A percentile compares a stretch with the other conserved stretches of the same genome.
phyloP scores from a whole-genome alignment of 768 basidiomycete species.

The Mycena belliarum region DNA sequence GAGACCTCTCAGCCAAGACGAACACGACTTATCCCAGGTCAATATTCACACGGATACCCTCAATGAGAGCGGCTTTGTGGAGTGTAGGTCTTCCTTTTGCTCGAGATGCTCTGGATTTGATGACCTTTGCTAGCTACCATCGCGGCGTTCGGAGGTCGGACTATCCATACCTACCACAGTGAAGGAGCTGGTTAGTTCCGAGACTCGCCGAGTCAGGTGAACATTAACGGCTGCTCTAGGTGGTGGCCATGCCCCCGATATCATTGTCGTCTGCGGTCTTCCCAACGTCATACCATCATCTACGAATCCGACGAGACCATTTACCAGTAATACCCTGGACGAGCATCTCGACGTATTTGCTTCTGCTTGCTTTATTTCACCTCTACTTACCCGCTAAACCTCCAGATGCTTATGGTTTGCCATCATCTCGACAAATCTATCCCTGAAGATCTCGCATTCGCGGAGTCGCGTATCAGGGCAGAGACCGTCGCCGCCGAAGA shows the following conservation, averaged over 20 bases:
- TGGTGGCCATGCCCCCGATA: conserved; percentile 96
- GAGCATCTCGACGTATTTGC: conserved; percentile 90
- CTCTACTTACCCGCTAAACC: background rate
- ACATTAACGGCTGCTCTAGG: conserved; percentile 40
- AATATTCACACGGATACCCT: conserved; percentile 98
- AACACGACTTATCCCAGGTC: conserved; percentile 41
- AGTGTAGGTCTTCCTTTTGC: conserved; percentile 54
- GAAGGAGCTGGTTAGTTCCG: conserved; percentile 81
- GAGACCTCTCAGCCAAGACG: too few species aligned
- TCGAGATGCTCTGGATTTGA: background rate
- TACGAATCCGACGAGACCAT: conserved; percentile 96
- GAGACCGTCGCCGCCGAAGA: conserved; percentile 99
- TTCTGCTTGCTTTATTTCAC: background rate
- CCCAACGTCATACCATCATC: conserved; percentile 93
- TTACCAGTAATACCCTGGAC: conserved; percentile 86
- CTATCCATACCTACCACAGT: conserved; percentile 96
- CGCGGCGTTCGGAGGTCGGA: conserved; percentile 82
- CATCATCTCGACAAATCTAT: conserved; percentile 94
- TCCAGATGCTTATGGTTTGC: conserved; percentile 99
- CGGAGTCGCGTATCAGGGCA: conserved; percentile 93
- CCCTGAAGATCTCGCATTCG: conserved; percentile 92
- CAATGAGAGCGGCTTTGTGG: conserved; percentile 97
- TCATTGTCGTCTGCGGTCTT: conserved; percentile 93
- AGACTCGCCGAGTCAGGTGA: background rate
- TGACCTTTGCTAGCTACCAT: conserved; percentile 68